A percentile compares a stretch with the other conserved stretches of the same genome.
These are phyloP conservation scores for Chaetomidium leptoderma DNA, from an alignment of 495 filamentous ascomycete genomes.

Conservation along the genomic window DNA sequence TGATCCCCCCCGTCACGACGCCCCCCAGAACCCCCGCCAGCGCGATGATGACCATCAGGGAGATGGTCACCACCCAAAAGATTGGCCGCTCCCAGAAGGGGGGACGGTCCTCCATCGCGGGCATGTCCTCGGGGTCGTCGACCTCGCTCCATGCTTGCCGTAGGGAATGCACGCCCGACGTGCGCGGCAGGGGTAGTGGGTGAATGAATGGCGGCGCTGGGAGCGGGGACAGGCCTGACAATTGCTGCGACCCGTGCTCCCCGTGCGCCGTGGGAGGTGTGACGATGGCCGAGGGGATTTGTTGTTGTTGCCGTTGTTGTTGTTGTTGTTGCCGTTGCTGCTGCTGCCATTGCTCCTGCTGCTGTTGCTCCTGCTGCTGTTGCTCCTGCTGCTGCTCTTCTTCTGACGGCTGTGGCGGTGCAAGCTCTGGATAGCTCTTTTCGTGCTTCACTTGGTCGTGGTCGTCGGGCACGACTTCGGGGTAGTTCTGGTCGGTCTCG, in stretches of 20 bases:
- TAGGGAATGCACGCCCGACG: slow-evolving; percentile 13
- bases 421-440: slow-evolving; percentile 22
- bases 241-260: background rate
- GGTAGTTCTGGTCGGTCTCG: slow-evolving; percentile 12
- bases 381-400: background rate
- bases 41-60: slow-evolving; percentile 14
- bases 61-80: slow-evolving; percentile 18
- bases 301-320: background rate
- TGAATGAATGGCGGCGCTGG: too few species aligned
- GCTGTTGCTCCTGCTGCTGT: background rate
- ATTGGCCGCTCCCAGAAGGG: slow-evolving; percentile 9
- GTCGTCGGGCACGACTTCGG: slow-evolving; percentile 17
- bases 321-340: background rate
- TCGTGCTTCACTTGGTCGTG: slow-evolving; percentile 8
- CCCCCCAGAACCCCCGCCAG: slow-evolving; percentile 24
- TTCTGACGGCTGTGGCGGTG: background rate
- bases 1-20: slow-evolving; percentile 19
- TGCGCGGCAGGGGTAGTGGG: background rate
- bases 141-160: slow-evolving; percentile 14
- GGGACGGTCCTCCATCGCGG: background rate
- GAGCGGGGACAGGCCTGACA: too few species aligned
- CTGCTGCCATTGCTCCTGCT: background rate
- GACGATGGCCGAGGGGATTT: background rate
- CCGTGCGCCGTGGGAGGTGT: background rate
- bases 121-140: background rate